A percentile compares a stretch with the other conserved stretches of the same genome.
Evolutionary conservation across 2,329 filamentous ascomycete species (phyloP).

Genomic region (Graphilbum ipis-grandicollis): DNA sequence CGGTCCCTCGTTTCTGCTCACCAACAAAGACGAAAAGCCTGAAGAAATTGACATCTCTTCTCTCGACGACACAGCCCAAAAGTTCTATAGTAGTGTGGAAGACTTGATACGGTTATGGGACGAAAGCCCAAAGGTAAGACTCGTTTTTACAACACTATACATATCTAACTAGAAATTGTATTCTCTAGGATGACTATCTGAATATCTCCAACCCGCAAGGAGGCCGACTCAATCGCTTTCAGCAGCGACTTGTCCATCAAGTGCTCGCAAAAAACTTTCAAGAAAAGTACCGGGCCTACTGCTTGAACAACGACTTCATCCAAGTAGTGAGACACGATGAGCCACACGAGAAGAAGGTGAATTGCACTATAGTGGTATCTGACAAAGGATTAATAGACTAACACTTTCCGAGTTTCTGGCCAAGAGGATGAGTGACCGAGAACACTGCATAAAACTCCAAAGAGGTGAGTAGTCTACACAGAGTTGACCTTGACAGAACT

Average conservation of each 20-base stretch:
- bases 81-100: conserved; percentile 7
- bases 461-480: conserved; percentile 5
- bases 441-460: conserved; percentile 7
- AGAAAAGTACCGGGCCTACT: conserved; percentile 6
- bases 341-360: conserved; percentile 3
- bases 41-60: neutral
- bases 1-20: neutral
- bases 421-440: conserved; percentile 1
- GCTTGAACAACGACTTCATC: conserved; percentile 6
- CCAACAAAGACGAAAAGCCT: neutral
- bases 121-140: neutral
- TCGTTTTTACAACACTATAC: neutral
- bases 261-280: conserved; percentile 11
- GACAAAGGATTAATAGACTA: neutral
- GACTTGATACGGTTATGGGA: conserved; percentile 5
- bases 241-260: conserved; percentile 13
- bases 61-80: neutral
- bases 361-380: neutral
- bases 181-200: conserved; percentile 2
- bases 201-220: conserved; percentile 11
- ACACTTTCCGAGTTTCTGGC: neutral
- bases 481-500: neutral
- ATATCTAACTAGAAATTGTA: too few relatives aligned
- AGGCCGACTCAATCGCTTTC: conserved; percentile 12
- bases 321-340: conserved; percentile 6